These are phyloP conservation scores for Oidiodendron maius DNA, from an alignment of 495 filamentous ascomycete species.

Conservation along the genomic window DNA sequence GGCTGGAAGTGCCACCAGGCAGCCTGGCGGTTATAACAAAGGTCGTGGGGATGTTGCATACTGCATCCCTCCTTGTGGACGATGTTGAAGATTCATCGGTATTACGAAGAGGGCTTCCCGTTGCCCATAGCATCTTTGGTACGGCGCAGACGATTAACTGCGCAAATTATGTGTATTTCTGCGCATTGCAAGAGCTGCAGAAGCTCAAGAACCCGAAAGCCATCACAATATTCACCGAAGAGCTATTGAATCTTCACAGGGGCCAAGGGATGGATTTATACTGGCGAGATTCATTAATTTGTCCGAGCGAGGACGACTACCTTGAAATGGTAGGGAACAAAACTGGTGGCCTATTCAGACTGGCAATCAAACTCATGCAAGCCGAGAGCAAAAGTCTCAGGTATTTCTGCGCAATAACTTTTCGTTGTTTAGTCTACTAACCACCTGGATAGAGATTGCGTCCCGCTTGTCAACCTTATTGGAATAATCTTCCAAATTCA, in stretches of 20 bases:
- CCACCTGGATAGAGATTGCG: conserved; percentile 55
- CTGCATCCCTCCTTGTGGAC: conserved; percentile 86
- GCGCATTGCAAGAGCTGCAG: conserved; percentile 73
- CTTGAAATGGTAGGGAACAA: conserved; percentile 99
- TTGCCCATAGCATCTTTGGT: conserved; percentile 92
- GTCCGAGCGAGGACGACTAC: conserved; percentile 93
- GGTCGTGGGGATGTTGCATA: conserved; percentile 91
- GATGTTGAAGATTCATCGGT: conserved; percentile 83
- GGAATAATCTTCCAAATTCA: conserved; percentile 94
- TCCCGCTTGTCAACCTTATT: conserved; percentile 81
- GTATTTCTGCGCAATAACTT: conserved; percentile 37
- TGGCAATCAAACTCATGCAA: conserved; percentile 96
- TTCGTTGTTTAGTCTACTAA: too few relatives aligned
- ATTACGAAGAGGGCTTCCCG: conserved; percentile 82
- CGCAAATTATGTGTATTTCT: conserved; percentile 96
- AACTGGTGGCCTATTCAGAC: conserved; percentile 89
- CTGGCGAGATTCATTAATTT: conserved; percentile 92
- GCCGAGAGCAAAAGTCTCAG: conserved; percentile 63
- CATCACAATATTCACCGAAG: conserved; percentile 78
- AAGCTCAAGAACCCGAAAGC: conserved; percentile 66
- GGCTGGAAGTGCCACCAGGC: conserved; percentile 75
- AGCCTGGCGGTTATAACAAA: conserved; percentile 77
- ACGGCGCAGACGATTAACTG: conserved; percentile 95
- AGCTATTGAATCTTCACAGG: conserved; percentile 88
- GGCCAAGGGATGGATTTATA: conserved; percentile 98